Conservation (phyloP, 768 basidiomycete genomes). For the Tephrocybe rancida region DNA sequence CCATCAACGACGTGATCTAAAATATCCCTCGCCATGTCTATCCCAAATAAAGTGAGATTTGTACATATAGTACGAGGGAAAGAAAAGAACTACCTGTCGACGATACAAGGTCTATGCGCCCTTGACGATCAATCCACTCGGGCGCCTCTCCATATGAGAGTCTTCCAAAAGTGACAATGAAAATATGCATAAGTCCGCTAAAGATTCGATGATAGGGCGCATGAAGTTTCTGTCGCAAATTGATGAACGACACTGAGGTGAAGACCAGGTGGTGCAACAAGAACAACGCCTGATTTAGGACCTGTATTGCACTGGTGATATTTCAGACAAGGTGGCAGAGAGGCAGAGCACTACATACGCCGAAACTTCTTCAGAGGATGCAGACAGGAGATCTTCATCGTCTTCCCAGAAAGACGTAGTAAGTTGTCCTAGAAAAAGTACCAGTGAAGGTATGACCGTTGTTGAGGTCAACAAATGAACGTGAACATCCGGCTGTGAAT, state of each 20-base stretch:
- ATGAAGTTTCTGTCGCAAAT: slow-evolving; percentile 62
- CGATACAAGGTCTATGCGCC: slow-evolving; percentile 42
- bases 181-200: slow-evolving; percentile 67
- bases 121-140: slow-evolving; percentile 51
- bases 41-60: slow-evolving; percentile 2
- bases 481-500: slow-evolving; percentile 40
- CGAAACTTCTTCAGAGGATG: slow-evolving; percentile 33
- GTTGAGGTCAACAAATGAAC: slow-evolving; percentile 45
- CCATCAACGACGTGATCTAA: slow-evolving; percentile 73
- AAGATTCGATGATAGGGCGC: slow-evolving; percentile 55
- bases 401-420: slow-evolving; percentile 70
- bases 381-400: slow-evolving; percentile 40
- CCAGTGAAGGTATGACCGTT: slow-evolving; percentile 64
- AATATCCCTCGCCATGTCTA: slow-evolving; percentile 62
- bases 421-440: slow-evolving; percentile 54
- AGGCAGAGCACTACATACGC: slow-evolving; percentile 32
- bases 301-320: slow-evolving; percentile 47
- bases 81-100: slow-evolving; percentile 50
- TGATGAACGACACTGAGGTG: slow-evolving; percentile 43
- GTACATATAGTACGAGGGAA: not conserved
- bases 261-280: slow-evolving; percentile 69
- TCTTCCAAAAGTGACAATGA: slow-evolving; percentile 77
- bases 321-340: not conserved
- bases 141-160: slow-evolving; percentile 71
- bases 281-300: slow-evolving; percentile 53